A percentile compares a stretch with the other conserved stretches of the same genome.
Conservation (phyloP, 768 basidiomycete genomes). For the Xerocomus spinulosus region DNA sequence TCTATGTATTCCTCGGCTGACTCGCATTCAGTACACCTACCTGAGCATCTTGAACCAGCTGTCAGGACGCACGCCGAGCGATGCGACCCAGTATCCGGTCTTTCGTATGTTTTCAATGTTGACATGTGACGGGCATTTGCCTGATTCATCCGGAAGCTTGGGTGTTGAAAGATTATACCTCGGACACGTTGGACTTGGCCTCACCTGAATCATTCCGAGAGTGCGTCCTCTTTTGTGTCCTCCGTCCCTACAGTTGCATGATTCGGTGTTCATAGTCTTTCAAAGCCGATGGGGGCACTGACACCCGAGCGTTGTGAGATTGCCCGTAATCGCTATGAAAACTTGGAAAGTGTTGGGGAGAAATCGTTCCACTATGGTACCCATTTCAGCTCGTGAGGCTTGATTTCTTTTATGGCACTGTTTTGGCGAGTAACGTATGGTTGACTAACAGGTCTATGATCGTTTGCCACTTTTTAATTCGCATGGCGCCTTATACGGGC, state of each 20-base stretch:
- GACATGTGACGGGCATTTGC: not conserved
- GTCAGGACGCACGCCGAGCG: conserved; percentile 89
- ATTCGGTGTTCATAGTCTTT: conserved; percentile 46
- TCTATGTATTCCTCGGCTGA: not conserved
- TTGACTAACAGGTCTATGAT: conserved; percentile 66
- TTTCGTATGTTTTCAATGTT: conserved; percentile 53
- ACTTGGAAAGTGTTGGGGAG: conserved; percentile 75
- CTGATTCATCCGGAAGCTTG: conserved; percentile 53
- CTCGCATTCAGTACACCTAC: conserved; percentile 69
- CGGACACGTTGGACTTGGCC: conserved; percentile 59
- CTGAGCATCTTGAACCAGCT: conserved; percentile 86
- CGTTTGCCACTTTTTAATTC: conserved; percentile 89
- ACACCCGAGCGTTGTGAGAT: conserved; percentile 70
- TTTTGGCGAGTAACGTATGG: conserved; percentile 1
- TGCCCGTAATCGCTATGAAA: conserved; percentile 69
- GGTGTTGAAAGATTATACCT: conserved; percentile 84
- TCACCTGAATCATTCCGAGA: conserved; percentile 65
- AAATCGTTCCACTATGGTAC: conserved; percentile 91
- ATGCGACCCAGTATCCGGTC: conserved; percentile 92
- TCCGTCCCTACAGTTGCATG: not conserved
- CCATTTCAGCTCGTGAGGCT: conserved; percentile 72
- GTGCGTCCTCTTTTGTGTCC: conserved; percentile 38
- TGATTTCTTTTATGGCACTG: not conserved
- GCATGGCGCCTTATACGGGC: conserved; percentile 84
- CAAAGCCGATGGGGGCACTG: conserved; percentile 87